Base-by-base conservation (phyloP, 2,329 filamentous ascomycete species). In the Cryphonectria radicalis region DNA sequence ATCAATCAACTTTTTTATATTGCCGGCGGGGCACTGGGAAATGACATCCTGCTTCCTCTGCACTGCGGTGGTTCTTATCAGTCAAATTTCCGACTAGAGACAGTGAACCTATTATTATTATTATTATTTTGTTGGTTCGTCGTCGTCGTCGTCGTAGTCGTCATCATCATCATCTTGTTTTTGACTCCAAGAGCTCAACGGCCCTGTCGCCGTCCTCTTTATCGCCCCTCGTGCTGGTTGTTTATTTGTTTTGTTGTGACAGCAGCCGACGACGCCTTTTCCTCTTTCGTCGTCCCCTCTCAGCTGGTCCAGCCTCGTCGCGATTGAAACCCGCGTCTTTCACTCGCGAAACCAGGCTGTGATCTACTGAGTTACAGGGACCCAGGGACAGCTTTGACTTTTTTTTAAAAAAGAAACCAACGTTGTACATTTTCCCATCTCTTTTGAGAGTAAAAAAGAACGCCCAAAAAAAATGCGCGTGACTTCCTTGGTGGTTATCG, bases 381-480 rank as follows among this genome's bases (percentile, higher is more conserved):
- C 25, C 14, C 13, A 17, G 13, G 46, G 46, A 50, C 46, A n/a
- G 17, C 43, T 22, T 46, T 32, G 32, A 32, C 4, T 32, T 32
- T 32, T 32, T 32, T 7, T 11, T 11, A 42, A 42, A 13, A 11
- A 42, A 42, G 11, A 13, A 17, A 46, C 37, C 37, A 19, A 22
- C 19, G 17, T 6, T 6, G 19, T 6, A 10, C 22, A n/a, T 50
- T 50, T 22, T 43, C 42, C 4, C 19, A 14, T 57, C 28, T 11
- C 28, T 60, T 60, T 17, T 57, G 25, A 32, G 3, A 59, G 2
- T n/a, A 32, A 59, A 59, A 59, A 1, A 59, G 17, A 64, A 42
- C 62, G 43, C 28, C 28, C 35, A 40, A 43, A 17, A 53, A 66
- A n/a, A 42, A 84, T 83, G 79, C 76, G 79, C 73, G 78, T 76